These are phyloP conservation scores for Didymella pomorum DNA, from an alignment of 2,329 filamentous ascomycete genomes.

Conservation along the genomic window DNA sequence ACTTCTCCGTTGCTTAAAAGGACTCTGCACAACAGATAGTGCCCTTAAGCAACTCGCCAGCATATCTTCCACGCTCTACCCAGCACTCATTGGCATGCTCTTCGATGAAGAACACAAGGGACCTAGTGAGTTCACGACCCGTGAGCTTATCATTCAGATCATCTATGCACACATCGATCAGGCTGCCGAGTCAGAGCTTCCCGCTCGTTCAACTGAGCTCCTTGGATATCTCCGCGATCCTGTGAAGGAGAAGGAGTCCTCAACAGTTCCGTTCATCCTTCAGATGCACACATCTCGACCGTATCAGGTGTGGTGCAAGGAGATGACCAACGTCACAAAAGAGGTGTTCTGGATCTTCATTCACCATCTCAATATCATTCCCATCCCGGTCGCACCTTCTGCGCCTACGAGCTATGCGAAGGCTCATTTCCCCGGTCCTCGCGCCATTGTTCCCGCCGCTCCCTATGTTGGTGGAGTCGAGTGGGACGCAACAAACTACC, in stretches of 20 bases:
- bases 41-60: constrained; percentile 82
- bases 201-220: constrained; percentile 74
- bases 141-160: constrained; percentile 86
- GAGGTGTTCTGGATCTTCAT: constrained; percentile 99
- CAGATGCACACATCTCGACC: constrained; percentile 88
- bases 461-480: constrained; percentile 97
- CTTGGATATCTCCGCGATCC: constrained; percentile 83
- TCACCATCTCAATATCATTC: constrained; percentile 88
- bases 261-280: constrained; percentile 83
- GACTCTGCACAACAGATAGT: constrained; percentile 87
- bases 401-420: constrained; percentile 58
- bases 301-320: constrained; percentile 93
- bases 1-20: constrained; percentile 90
- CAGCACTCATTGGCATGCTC: constrained; percentile 83
- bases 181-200: constrained; percentile 62
- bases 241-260: constrained; percentile 72
- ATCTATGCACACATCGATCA: constrained; percentile 88
- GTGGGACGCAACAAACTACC: constrained; percentile 98
- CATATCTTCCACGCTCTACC: constrained; percentile 83
- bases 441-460: constrained; percentile 89
- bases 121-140: constrained; percentile 93
- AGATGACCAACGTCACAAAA: constrained; percentile 90
- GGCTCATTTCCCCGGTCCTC: constrained; percentile 81
- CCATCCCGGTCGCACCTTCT: constrained; percentile 59
- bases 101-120: constrained; percentile 99